Percentiles rank a stretch among this genome's conserved stretches.
Evolutionary conservation across 176 grass and related monocot genomes (phyloP).

Genomic region (Avena sativa): DNA sequence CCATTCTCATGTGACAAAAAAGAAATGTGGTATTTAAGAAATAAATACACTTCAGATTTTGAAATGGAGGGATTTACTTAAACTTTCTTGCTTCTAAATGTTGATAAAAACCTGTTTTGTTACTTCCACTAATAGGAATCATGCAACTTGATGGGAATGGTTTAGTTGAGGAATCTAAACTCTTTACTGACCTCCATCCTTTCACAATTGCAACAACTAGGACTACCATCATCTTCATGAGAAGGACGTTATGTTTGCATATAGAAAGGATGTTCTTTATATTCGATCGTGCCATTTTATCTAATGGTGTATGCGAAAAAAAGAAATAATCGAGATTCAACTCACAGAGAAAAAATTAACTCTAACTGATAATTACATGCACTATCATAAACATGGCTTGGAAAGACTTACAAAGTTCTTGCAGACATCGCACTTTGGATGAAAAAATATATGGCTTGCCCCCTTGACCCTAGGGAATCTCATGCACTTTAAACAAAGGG

Average conservation of each 20-base stretch:
- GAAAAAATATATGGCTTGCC: conserved; percentile 48
- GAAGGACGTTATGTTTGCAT: conserved; percentile 86
- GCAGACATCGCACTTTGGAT: conserved; percentile 95
- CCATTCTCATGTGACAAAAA: no score
- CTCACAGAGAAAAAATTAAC: conserved; percentile 17
- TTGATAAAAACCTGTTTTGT: no score
- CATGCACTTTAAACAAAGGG: no score
- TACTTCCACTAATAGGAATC: no score
- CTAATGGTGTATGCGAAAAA: conserved; percentile 72
- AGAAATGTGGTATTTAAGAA: no score
- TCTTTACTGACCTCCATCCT: conserved; percentile 77
- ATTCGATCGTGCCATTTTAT: conserved; percentile 78
- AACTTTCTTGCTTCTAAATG: no score
- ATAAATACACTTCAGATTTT: no score
- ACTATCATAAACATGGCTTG: conserved; percentile 10
- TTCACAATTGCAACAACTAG: conserved; percentile 96
- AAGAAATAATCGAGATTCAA: conserved; percentile 25
- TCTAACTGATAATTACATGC: conserved; percentile 6
- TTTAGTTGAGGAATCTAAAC: conserved; percentile 10
- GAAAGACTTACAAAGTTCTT: conserved; percentile 67
- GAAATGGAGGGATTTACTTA: no score
- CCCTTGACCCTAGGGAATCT: no score
- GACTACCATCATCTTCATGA: conserved; percentile 87
- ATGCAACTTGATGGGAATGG: no score
- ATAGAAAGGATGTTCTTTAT: conserved; percentile 93